Conservation (phyloP, 192 early-diverging fungal species). For the Phlyctochytrium bullatum region DNA sequence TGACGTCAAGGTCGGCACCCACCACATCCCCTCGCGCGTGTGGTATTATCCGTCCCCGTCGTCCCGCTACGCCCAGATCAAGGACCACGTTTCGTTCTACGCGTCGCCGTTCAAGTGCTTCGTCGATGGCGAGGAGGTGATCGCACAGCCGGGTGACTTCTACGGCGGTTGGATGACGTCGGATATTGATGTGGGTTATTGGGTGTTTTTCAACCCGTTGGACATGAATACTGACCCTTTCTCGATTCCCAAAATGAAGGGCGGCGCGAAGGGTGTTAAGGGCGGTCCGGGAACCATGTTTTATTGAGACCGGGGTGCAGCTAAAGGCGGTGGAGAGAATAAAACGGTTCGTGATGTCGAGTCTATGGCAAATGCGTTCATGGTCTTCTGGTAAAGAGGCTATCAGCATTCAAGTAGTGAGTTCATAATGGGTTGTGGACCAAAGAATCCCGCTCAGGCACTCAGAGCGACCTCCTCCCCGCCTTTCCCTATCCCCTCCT, state of each 20-base stretch:
- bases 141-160: slow-evolving; percentile 31
- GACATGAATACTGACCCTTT: background rate
- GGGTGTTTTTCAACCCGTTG: background rate
- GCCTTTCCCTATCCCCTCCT: too few species aligned
- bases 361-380: too few species aligned
- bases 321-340: too few species aligned
- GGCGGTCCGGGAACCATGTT: slow-evolving; percentile 30
- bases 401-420: too few species aligned
- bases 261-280: slow-evolving; percentile 18
- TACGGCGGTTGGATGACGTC: slow-evolving; percentile 38
- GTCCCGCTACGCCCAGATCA: slow-evolving; percentile 12
- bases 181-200: slow-evolving; percentile 11
- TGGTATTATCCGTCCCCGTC: slow-evolving; percentile 23
- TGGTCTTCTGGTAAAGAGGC: too few species aligned
- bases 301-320: too few species aligned
- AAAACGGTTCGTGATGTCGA: too few species aligned
- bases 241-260: too few species aligned
- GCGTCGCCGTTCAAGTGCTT: slow-evolving; percentile 29
- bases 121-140: slow-evolving; percentile 29
- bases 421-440: too few species aligned
- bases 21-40: slow-evolving; percentile 1
- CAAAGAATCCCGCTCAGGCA: too few species aligned
- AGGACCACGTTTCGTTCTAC: slow-evolving; percentile 24
- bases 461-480: too few species aligned
- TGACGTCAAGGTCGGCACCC: slow-evolving; percentile 8